A percentile compares a stretch with the other conserved stretches of the same genome.
Evolutionary conservation across 257 asterid species (phyloP).

Genomic region (Capsicum rhomboideum): DNA sequence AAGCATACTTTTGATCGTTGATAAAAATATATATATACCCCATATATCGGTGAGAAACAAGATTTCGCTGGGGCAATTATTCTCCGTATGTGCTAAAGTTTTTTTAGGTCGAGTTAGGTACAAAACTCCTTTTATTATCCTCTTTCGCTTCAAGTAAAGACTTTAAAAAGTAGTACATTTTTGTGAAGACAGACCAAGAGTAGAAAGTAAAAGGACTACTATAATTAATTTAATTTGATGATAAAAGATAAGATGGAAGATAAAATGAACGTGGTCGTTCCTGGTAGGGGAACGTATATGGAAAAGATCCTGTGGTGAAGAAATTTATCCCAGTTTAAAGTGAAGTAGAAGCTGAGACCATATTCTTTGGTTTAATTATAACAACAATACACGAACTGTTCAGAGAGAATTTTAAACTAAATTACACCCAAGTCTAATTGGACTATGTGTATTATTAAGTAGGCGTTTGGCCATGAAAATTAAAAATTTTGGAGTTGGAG

Average conservation of each 20-base stretch:
- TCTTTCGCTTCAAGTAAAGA: not conserved
- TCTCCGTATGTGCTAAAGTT: no score
- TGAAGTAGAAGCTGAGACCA: not conserved
- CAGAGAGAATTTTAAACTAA: not conserved
- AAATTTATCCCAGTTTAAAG: not conserved
- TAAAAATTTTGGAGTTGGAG: no score
- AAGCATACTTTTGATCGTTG: no score
- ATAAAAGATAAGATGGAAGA: not conserved
- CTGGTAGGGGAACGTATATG: not conserved
- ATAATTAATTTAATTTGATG: not conserved
- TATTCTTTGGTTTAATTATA: no score
- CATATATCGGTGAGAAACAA: no score
- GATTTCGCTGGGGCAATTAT: no score
- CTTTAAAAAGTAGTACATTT: not conserved
- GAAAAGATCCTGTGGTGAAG: not conserved
- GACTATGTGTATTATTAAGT: not conserved
- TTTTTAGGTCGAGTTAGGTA: no score
- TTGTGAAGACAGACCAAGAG: not conserved
- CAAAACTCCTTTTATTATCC: no score
- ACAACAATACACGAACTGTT: not conserved
- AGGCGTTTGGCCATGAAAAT: no score
- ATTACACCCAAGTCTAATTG: not conserved
- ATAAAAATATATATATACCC: no score
- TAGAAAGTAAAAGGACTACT: not conserved
- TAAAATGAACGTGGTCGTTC: not conserved